These are phyloP conservation scores for Cryptococcus sp. DNA, from an alignment of 1,284 basidiomycete species.

Conservation along the genomic window DNA sequence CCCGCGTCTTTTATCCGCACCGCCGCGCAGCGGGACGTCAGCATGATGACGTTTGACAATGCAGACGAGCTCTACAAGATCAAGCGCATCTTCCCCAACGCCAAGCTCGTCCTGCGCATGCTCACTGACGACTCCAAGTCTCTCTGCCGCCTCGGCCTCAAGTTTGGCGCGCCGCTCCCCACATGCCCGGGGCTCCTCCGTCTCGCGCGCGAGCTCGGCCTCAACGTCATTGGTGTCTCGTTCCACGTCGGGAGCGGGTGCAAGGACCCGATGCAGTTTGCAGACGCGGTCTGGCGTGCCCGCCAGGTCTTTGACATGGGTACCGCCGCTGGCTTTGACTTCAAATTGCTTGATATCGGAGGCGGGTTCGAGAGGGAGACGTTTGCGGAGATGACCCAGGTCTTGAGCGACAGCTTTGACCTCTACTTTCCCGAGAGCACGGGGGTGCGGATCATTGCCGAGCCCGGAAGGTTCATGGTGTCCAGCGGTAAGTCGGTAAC, in stretches of 20 bases:
- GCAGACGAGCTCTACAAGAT: constrained; percentile 97
- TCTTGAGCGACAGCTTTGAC: constrained; percentile 70
- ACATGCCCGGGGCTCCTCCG: constrained; percentile 75
- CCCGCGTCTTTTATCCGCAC: constrained; percentile 87
- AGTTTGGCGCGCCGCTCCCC: constrained; percentile 90
- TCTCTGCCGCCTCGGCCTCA: constrained; percentile 87
- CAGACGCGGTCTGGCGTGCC: constrained; percentile 83
- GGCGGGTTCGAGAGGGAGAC: constrained; percentile 92
- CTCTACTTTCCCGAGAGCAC: constrained; percentile 73
- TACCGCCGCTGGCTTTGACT: constrained; percentile 71
- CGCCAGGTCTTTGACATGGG: constrained; percentile 86
- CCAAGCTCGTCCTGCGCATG: constrained; percentile 89
- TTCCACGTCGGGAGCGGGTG: constrained; percentile 99
- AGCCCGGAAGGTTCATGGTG: constrained; percentile 95
- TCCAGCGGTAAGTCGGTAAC: constrained; percentile 53
- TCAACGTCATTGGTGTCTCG: constrained; percentile 87
- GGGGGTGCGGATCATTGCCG: constrained; percentile 84
- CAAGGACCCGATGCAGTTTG: constrained; percentile 85
- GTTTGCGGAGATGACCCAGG: constrained; percentile 75
- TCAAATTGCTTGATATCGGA: constrained; percentile 85
- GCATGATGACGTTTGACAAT: constrained; percentile 98
- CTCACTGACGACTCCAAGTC: constrained; percentile 96
- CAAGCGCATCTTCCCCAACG: constrained; percentile 71
- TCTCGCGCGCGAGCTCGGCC: constrained; percentile 72
- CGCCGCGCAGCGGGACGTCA: constrained; percentile 72